Conservation (phyloP, 805 yeast species). For the Lachancea thermotolerans region DNA sequence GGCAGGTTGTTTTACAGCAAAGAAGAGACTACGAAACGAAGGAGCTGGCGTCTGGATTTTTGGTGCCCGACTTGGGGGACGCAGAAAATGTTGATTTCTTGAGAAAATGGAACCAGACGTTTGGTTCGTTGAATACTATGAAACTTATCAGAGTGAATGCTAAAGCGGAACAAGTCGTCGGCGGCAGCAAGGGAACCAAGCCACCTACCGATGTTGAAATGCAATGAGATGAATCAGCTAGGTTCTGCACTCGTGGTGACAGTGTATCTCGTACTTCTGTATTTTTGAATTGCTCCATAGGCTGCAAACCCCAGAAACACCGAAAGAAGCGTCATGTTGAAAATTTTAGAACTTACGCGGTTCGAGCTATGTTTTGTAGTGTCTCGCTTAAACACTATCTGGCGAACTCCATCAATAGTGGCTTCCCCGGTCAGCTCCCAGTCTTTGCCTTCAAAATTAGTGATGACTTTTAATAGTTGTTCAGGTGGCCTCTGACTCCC, state of each 20-base stretch:
- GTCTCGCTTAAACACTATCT: conserved; percentile 18
- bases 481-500: conserved; percentile 21
- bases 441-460: conserved; percentile 16
- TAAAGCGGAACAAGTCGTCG: conserved; percentile 23
- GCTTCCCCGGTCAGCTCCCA: conserved; percentile 26
- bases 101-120: conserved; percentile 73
- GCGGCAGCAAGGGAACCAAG: conserved; percentile 12
- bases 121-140: conserved; percentile 67
- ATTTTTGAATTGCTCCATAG: background rate
- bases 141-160: conserved; percentile 37
- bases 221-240: conserved; percentile 7
- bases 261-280: background rate
- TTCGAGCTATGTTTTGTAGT: background rate
- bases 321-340: background rate
- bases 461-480: conserved; percentile 17
- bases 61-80: conserved; percentile 66
- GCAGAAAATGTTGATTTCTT: conserved; percentile 50
- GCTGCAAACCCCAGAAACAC: background rate
- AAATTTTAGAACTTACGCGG: background rate
- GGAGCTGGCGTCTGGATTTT: conserved; percentile 61
- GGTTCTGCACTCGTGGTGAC: background rate
- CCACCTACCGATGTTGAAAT: conserved; percentile 18
- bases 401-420: conserved; percentile 15
- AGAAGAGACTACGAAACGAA: conserved; percentile 53
- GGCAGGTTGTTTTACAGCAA: conserved; percentile 61